These are phyloP conservation scores for Paraurostyla sp. DNA, from an alignment of 73 alveolate species.

Conservation along the genomic window DNA sequence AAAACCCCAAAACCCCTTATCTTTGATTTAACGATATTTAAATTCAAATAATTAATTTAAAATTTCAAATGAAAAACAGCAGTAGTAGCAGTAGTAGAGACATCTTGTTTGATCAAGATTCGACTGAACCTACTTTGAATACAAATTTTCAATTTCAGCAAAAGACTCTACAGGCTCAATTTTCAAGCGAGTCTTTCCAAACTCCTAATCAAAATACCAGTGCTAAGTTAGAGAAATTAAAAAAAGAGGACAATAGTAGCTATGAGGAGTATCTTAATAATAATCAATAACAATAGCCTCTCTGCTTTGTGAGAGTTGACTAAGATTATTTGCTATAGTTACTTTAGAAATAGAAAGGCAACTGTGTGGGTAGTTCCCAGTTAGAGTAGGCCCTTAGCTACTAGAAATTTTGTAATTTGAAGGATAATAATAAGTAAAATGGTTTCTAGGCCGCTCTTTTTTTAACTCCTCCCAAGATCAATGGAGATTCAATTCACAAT, in stretches of 20 bases:
- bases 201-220: neutral
- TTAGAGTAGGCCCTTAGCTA: neutral
- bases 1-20: slow-evolving; percentile 58
- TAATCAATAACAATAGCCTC: neutral
- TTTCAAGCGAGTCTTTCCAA: neutral
- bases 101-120: neutral
- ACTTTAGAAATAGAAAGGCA: neutral
- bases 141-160: neutral
- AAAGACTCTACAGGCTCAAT: no score
- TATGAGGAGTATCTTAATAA: neutral
- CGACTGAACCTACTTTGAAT: neutral
- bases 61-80: slow-evolving; percentile 60
- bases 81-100: neutral
- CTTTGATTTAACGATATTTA: neutral
- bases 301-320: slow-evolving; percentile 40
- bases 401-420: neutral
- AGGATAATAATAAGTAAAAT: neutral
- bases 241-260: neutral
- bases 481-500: slow-evolving; percentile 11
- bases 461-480: slow-evolving; percentile 67
- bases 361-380: neutral
- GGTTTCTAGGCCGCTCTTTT: slow-evolving; percentile 61
- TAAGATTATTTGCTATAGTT: slow-evolving; percentile 12
- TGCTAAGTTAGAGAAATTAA: neutral
- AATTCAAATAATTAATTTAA: slow-evolving; percentile 19